A percentile compares a stretch with the other conserved stretches of the same genome.
Conservation (phyloP, 1,284 basidiomycete genomes). For the Golubevia pallescens region DNA sequence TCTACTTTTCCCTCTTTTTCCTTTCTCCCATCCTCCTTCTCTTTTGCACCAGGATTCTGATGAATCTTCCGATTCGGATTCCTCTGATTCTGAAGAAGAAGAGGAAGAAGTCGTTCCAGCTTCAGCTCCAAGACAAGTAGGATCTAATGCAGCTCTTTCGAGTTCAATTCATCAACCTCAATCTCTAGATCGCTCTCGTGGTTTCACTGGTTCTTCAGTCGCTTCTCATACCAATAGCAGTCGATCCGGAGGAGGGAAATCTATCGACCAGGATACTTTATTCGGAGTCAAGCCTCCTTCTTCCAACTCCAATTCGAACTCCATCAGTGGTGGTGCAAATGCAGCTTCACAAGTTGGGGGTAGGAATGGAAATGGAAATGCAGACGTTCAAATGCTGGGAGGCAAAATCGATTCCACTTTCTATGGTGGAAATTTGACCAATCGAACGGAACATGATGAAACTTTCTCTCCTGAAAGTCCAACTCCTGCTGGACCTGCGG, state of each 20-base stretch:
- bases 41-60: constrained; percentile 25
- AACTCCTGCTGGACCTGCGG: too few relatives aligned
- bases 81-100: constrained; percentile 3
- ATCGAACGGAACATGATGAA: too few relatives aligned
- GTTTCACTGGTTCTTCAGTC: not conserved
- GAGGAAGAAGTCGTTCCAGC: constrained; percentile 3
- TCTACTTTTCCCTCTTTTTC: constrained; percentile 1
- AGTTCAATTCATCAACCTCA: constrained; percentile 4
- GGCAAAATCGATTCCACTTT: too few relatives aligned
- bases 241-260: constrained; percentile 11
- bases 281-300: constrained; percentile 33
- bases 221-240: not conserved
- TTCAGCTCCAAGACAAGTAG: not conserved
- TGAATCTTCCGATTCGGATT: too few relatives aligned
- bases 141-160: too few relatives aligned
- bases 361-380: too few relatives aligned
- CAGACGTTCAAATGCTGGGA: too few relatives aligned
- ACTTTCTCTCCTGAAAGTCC: too few relatives aligned
- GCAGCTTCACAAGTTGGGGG: not conserved
- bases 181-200: not conserved
- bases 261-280: constrained; percentile 56
- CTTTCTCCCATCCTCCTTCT: constrained; percentile 9
- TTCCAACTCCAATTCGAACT: not conserved
- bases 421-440: too few relatives aligned
- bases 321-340: not conserved